Evolutionary conservation across 78 protist species (phyloP), one percentile per base, ranked within the genome.

Genomic region (Anaeramoeba flamelloides): DNA sequence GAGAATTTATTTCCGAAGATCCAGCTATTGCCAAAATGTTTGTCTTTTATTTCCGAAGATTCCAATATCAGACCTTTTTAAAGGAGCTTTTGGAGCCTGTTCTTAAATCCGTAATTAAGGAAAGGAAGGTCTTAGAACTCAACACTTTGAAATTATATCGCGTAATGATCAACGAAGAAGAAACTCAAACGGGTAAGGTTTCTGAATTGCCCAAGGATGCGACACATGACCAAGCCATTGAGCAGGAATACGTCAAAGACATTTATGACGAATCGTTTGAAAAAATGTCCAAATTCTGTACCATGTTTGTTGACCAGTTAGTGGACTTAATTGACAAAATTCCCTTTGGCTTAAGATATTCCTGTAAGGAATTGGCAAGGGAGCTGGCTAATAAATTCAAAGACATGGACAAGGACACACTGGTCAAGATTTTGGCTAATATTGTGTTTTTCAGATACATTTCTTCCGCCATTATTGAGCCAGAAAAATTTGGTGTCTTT

Each of bases 261-360:
- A 84, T 85, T 40, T 78, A 89, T 34, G 81, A 81, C 38, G 75
- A 89, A 37, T 84, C 89, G 78, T 83, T 89, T 26, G 89, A 81
- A 8, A 82, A 81, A 69, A 74, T 89, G 77, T 75, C 76, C 0
- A 37, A 76, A n/a, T 88, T 89, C 39, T 89, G 92, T 77, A 85
- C 81, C 8, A 84, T 78, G 65, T 87, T 90, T 76, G 39, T 90
- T 12, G 90, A 90, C 3, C 91, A 88, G 78, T 89, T 90, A 83
- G 38, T 76, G n/a, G 41, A 38, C 37, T 81, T 86, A 30, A 81
- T 89, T 40, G 76, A 83, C 74, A 83, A 82, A 77, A 53, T 90
- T 4, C 92, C 92, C 81, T 90, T 89, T 75, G 92, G 92, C 64
- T 83, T 90, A 39, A 86, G 92, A 64, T 90, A 82, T 84, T 86